Base-by-base conservation (phyloP, 495 filamentous ascomycete species). In the Beverwykella pulmonaria region DNA sequence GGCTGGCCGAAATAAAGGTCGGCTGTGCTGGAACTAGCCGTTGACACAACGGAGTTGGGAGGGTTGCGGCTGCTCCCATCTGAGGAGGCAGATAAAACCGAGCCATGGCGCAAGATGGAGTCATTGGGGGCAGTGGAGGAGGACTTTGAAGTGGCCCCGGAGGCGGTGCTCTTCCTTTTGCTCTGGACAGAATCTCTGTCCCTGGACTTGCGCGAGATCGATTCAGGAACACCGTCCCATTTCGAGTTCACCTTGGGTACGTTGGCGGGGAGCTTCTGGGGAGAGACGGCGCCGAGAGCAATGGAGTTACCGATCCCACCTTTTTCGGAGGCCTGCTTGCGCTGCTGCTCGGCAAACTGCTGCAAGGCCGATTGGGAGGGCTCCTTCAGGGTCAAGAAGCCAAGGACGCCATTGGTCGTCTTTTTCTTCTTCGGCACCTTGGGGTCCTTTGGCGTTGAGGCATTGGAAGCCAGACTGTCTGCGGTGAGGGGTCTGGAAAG, bases 241-340 rank as follows among this genome's bases (percentile, higher is more conserved):
- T 78, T 82, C 10, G 78, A 75, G 58, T 82, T 82, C 29, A 81
- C 80, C 59, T 78, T 81, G 17, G 80, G 80, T 1, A 82, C 79
- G 14, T 63, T 72, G 15, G 72, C 53, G 14, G 80, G 80, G 26
- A 82, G 71, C 61, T 78, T 81, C 34, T 75, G 70, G 8, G 71
- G 70, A 12, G 80, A 77, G 1, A 80, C 70, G 32, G 75, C 73
- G 8, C 73, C 70, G 27, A 79, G 19, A 8, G 65, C 74, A n/a
- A 70, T 68, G 9, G 70, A 56, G 19, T 9, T 56, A 10, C 36
- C 7, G 20, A 66, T 55, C 57, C 47, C 52, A n/a, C 68, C 70
- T 46, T 73, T 76, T 41, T 66, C 71, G 6, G 66, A 59, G n/a
- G 71, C 67, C 34, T 74, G 71, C 49, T 73, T 72, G 52, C 70